Evolutionary conservation across 441 rosid species (phyloP).

Genomic region (Erysimum cheiri): DNA sequence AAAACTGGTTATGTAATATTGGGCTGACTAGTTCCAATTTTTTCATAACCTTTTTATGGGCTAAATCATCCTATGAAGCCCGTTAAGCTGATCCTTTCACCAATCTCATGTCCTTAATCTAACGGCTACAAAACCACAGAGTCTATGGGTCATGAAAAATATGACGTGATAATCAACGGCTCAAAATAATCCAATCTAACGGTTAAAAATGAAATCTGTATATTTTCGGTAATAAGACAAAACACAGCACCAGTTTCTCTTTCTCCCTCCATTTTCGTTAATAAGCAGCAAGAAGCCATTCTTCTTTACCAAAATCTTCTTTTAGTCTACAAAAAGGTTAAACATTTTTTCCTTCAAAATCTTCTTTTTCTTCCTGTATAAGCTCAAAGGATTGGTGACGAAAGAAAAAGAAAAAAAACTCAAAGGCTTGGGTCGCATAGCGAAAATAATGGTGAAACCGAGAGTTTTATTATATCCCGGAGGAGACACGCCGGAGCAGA

Average conservation of each 20-base stretch:
- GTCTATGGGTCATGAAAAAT: neutral
- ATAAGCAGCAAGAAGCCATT: neutral
- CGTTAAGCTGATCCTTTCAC: neutral
- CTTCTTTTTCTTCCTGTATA: neutral
- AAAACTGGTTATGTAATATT: neutral
- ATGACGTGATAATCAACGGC: constrained; percentile 21
- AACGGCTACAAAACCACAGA: neutral
- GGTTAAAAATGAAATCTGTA: neutral
- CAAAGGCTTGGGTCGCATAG: neutral
- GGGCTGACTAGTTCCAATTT: neutral
- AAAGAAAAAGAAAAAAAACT: too few species aligned
- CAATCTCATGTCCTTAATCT: neutral
- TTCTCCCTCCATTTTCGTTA: constrained; percentile 32
- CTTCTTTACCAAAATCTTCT: neutral
- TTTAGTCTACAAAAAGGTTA: neutral
- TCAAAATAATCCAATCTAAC: constrained; percentile 1
- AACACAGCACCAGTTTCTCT: neutral
- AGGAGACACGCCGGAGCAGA: constrained; percentile 6
- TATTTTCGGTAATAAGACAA: constrained; percentile 2
- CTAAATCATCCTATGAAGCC: neutral
- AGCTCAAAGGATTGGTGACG: too few species aligned
- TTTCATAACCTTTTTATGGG: neutral
- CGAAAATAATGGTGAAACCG: neutral
- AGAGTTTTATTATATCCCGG: neutral
- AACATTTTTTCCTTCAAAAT: neutral